phyloP scores from a whole-genome alignment of 208 protist species.

The Crithidia expoeki region DNA sequence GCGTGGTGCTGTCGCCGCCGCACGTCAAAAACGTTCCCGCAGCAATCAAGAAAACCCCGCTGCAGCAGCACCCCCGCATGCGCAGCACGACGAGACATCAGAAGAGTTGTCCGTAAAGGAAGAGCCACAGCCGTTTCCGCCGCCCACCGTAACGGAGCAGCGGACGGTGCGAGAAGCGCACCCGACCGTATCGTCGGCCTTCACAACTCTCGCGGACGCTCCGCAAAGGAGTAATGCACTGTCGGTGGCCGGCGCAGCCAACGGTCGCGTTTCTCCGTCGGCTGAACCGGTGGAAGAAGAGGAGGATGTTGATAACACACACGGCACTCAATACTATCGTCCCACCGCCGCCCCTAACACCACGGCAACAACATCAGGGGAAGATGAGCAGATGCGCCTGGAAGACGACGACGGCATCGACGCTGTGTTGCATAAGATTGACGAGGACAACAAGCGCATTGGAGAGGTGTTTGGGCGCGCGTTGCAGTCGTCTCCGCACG shows the following conservation, averaged over 20 bases:
- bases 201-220: conserved; percentile 8
- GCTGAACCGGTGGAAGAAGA: conserved; percentile 8
- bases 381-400: too few species aligned
- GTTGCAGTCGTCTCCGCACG: conserved; percentile 1
- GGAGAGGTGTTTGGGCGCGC: conserved; percentile 3
- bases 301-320: neutral
- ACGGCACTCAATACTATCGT: neutral
- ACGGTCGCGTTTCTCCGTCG: neutral
- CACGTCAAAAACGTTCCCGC: neutral
- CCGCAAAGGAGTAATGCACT: neutral
- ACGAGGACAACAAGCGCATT: conserved; percentile 32
- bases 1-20: conserved; percentile 3
- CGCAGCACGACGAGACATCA: neutral
- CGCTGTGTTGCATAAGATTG: conserved; percentile 30
- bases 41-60: neutral
- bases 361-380: neutral
- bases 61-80: neutral
- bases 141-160: conserved; percentile 2
- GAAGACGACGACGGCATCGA: conserved; percentile 35
- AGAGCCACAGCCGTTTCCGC: neutral
- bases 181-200: conserved; percentile 7
- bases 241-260: neutral
- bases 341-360: neutral
- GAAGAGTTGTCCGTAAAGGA: neutral
- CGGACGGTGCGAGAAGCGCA: neutral